These are phyloP conservation scores for Sphagnum fallax DNA, from an alignment of 228 moss, liverwort and hornwort species.

Conservation along the genomic window DNA sequence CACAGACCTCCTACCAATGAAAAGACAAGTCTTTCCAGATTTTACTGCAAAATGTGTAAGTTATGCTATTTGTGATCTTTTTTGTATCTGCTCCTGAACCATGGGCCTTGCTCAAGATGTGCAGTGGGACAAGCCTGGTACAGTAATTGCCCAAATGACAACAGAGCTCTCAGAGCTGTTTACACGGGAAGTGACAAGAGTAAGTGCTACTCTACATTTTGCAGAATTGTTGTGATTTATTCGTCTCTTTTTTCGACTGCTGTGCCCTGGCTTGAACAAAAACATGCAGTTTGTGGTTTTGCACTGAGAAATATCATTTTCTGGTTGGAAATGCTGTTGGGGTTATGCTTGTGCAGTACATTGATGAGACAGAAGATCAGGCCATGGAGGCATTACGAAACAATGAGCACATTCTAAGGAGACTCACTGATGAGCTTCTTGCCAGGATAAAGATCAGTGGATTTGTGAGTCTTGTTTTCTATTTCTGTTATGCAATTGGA, in stretches of 20 bases:
- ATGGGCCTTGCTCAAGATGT: background rate
- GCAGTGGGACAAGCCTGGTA: constrained; percentile 94
- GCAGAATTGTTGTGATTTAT: background rate
- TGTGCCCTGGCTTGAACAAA: background rate
- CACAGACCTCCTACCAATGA: too few species aligned
- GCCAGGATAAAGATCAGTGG: constrained; percentile 79
- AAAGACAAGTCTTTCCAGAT: too few species aligned
- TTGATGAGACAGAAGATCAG: constrained; percentile 74
- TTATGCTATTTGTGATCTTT: too few species aligned
- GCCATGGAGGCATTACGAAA: constrained; percentile 76
- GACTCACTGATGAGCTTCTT: constrained; percentile 61
- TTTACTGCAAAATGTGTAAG: too few species aligned
- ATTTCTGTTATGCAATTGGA: background rate
- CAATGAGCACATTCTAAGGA: constrained; percentile 72
- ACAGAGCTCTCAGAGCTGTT: constrained; percentile 90
- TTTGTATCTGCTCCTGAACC: too few species aligned
- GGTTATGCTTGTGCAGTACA: constrained; percentile 39
- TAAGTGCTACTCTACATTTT: constrained; percentile 15
- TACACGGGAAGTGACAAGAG: constrained; percentile 82
- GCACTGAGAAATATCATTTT: background rate
- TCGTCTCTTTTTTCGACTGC: background rate
- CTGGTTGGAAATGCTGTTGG: background rate
- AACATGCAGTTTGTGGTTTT: background rate
- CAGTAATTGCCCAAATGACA: constrained; percentile 85
- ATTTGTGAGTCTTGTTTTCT: constrained; percentile 49